Evolutionary conservation across 768 basidiomycete species (phyloP).

Genomic region (Mycena galericulata): DNA sequence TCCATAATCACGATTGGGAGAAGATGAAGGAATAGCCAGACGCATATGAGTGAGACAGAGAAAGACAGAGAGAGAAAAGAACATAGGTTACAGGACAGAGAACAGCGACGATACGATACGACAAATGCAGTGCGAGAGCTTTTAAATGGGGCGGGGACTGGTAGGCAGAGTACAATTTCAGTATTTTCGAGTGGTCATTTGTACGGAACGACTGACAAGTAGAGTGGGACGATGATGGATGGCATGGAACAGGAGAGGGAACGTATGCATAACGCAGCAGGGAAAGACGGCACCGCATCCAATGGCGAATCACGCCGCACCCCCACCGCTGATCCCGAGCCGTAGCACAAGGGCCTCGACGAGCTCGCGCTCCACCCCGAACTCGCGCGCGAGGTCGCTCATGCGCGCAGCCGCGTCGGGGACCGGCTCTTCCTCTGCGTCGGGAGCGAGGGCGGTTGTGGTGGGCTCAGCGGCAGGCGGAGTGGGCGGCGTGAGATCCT

Average conservation of each 20-base stretch:
- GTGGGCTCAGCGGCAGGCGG: not conserved
- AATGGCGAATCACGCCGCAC: not conserved
- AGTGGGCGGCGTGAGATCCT: not conserved
- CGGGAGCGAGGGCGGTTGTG: not conserved
- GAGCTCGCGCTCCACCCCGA: conserved; percentile 76
- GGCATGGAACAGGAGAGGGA: not conserved
- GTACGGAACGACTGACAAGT: too few species aligned
- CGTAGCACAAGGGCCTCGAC: conserved; percentile 77
- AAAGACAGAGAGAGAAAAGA: not conserved
- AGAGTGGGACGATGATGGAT: not conserved
- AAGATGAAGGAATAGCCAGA: not conserved
- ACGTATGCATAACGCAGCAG: not conserved
- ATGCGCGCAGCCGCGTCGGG: conserved; percentile 47
- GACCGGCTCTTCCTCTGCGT: not conserved
- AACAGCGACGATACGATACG: not conserved
- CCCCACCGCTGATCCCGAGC: conserved; percentile 43
- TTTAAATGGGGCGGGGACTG: conserved; percentile 2
- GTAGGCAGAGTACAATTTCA: too few species aligned
- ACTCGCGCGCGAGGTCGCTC: conserved; percentile 74
- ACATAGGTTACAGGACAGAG: too few species aligned
- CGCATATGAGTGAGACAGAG: not conserved
- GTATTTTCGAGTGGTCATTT: too few species aligned
- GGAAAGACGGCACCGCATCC: not conserved
- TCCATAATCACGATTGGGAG: not conserved
- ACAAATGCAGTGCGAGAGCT: conserved; percentile 33